Percentiles rank a stretch among this genome's conserved stretches.
phyloP scores from a whole-genome alignment of 1,139 yeast genomes.

The Magnusiomyces starmeri region DNA sequence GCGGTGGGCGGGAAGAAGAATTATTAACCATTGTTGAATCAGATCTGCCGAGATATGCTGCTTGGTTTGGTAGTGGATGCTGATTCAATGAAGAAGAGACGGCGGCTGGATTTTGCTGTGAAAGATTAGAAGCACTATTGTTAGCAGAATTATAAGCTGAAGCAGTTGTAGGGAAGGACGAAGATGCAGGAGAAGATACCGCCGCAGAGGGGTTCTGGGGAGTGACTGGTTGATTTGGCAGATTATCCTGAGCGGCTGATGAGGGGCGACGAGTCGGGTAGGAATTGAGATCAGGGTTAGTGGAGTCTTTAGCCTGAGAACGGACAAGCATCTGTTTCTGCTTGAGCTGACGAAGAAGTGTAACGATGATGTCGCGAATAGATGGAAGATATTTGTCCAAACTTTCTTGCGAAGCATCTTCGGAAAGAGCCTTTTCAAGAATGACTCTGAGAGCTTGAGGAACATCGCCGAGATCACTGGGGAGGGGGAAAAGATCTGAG shows the following conservation, averaged over 20 bases:
- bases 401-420: constrained; percentile 77
- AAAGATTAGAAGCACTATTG: background rate
- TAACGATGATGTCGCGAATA: constrained; percentile 80
- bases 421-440: constrained; percentile 79
- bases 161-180: constrained; percentile 11
- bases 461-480: constrained; percentile 64
- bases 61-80: background rate
- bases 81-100: background rate
- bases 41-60: background rate
- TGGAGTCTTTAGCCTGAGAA: constrained; percentile 8
- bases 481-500: too few relatives aligned
- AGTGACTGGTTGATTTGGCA: background rate
- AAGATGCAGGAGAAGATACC: constrained; percentile 3
- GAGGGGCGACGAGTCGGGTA: background rate
- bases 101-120: background rate
- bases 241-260: constrained; percentile 5
- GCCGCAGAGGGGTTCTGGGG: background rate
- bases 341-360: constrained; percentile 71
- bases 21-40: background rate
- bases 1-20: background rate
- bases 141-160: constrained; percentile 1
- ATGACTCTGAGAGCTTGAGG: constrained; percentile 67
- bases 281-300: background rate
- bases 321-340: constrained; percentile 48
- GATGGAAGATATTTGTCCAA: constrained; percentile 76